Conservation (phyloP, 225 moss, liverwort and hornwort genomes). For the Pseudisothecium myosuroides region DNA sequence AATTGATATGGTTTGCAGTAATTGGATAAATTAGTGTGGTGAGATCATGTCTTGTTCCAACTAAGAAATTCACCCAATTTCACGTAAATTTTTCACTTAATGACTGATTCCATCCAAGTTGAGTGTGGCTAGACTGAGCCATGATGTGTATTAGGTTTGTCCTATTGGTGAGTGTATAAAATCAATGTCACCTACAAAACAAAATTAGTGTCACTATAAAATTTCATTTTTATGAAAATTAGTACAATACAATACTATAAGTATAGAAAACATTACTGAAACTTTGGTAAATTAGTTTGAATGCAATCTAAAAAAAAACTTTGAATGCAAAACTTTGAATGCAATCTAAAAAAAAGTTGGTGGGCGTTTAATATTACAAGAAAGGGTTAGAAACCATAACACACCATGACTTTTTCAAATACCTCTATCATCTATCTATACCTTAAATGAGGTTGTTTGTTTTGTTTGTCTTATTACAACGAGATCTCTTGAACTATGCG, state of each 20-base stretch:
- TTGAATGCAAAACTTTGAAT: too few relatives aligned
- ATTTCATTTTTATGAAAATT: not conserved
- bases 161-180: not conserved
- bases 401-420: not conserved
- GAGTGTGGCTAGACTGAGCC: not conserved
- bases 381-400: accelerated
- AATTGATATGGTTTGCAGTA: not conserved
- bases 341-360: not conserved
- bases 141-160: not conserved
- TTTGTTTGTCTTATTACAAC: too few relatives aligned
- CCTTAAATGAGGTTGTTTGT: too few relatives aligned
- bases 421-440: not conserved
- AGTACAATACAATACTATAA: not conserved
- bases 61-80: too few relatives aligned
- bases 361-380: not conserved
- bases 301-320: too few relatives aligned
- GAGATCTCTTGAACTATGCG: too few relatives aligned
- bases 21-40: not conserved
- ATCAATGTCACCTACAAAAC: accelerated
- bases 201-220: not conserved
- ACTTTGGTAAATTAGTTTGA: not conserved
- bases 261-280: not conserved
- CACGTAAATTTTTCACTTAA: accelerated
- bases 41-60: not conserved
- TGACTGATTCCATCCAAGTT: not conserved